phyloP scores from a whole-genome alignment of 1,284 basidiomycete species.

The Cutaneotrichosporon spelunceum region DNA sequence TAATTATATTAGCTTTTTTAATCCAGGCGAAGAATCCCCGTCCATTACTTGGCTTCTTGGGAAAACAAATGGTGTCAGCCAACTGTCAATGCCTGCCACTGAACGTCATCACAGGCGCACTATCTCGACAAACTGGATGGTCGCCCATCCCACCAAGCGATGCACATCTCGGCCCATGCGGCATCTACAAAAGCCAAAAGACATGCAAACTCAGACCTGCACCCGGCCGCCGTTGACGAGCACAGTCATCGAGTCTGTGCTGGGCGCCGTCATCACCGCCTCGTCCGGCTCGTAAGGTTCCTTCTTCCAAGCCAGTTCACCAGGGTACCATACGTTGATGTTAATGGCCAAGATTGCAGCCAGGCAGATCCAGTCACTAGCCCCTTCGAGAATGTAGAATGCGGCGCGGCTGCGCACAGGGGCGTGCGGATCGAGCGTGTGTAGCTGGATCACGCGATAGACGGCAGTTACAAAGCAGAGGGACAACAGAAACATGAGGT shows the following conservation, averaged over 20 bases:
- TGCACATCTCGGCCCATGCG: no score
- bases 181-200: background rate
- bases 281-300: background rate
- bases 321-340: conserved; percentile 19
- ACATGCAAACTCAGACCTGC: no score
- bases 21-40: background rate
- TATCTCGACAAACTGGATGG: no score
- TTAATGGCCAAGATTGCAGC: conserved; percentile 12
- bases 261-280: background rate
- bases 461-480: conserved; percentile 22
- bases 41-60: no score
- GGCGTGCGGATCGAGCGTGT: conserved; percentile 13
- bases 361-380: conserved; percentile 12
- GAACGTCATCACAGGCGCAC: no score
- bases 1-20: background rate
- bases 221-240: background rate
- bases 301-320: background rate
- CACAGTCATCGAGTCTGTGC: background rate
- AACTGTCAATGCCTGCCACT: no score
- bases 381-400: conserved; percentile 31
- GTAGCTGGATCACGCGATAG: conserved; percentile 29
- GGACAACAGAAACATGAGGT: conserved; percentile 20
- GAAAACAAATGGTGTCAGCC: no score
- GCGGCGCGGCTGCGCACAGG: conserved; percentile 18
- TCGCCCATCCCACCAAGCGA: no score